Evolutionary conservation across 768 basidiomycete genomes (phyloP), one percentile per base, ranked within the genome.

Genomic region (Podaxis mareebaensis): DNA sequence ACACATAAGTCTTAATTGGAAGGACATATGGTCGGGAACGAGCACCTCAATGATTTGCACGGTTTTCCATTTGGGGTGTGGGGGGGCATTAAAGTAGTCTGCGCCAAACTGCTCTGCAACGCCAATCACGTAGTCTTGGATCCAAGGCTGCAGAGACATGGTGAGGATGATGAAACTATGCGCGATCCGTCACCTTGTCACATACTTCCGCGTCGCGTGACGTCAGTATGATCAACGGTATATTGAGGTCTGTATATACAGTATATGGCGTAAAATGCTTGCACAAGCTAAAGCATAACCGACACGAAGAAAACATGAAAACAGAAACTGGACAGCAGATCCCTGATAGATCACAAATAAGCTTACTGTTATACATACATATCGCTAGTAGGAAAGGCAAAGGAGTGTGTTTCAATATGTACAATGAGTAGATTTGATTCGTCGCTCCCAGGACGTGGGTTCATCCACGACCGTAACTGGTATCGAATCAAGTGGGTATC

Each of bases 41-140:
- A 60, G 33, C 60, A 85, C 90, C 74, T 89, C 82, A 51, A 79
- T 75, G 24, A 91, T 74, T 64, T 91, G 90, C 0, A 84, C 85
- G 65, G 79, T 88, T 67, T 77, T 84, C 52, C 75, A 78, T 64
- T 78, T 81, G 12, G 60, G 17, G 33, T 70, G 68, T 0, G 60
- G 51, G 1, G 81, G 79, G 13, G 78, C 71, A 0, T 66, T 70
- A 8, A 71, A 65, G 13, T 85, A 57, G 40, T 83, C 74, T 6
- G 75, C 81, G 6, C 89, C 89, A 63, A 83, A 73, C 1, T 75
- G 76, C 68, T 87, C 83, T 0, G 83, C 86, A 12, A 83, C 68
- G 7, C 71, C 67, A 26, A 83, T 67, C 49, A 91, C 69, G 66
- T 89, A 85, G 24, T 78, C 69, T 28, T 74, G 72, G 8, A 92